Evolutionary conservation across 1,284 basidiomycete genomes (phyloP).

Genomic region (Waitea zeae): DNA sequence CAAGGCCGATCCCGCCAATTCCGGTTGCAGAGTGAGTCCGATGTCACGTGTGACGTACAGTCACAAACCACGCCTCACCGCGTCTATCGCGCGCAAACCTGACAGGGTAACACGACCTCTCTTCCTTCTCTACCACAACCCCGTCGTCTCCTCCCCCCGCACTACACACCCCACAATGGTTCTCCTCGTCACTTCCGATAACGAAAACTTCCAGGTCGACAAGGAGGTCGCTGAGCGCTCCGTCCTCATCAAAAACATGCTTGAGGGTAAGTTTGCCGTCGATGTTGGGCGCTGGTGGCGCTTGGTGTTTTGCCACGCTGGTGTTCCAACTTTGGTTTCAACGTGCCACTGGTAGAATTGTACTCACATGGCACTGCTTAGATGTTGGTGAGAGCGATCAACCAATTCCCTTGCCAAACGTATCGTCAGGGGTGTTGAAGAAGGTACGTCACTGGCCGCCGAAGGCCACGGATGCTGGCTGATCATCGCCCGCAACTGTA

Average conservation of each 20-base stretch:
- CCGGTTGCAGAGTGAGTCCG: too few species aligned
- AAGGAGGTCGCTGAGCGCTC: conserved; percentile 91
- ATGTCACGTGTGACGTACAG: too few species aligned
- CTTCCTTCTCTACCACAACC: too few species aligned
- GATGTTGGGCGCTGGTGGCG: too few species aligned
- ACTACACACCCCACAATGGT: conserved; percentile 31
- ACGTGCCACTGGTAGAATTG: conserved; percentile 3
- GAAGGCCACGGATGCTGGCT: background rate
- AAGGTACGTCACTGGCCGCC: conserved; percentile 38
- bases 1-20: too few species aligned
- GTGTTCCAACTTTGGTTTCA: conserved; percentile 2
- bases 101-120: too few species aligned
- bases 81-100: too few species aligned
- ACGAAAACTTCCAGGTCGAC: conserved; percentile 88
- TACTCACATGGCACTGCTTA: conserved; percentile 17
- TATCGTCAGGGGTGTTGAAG: conserved; percentile 90
- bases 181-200: conserved; percentile 82
- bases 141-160: conserved; percentile 7
- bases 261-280: too few species aligned
- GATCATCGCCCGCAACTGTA: conserved; percentile 3
- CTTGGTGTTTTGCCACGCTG: too few species aligned
- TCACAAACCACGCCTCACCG: too few species aligned
- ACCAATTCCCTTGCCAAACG: conserved; percentile 93
- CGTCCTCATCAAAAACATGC: conserved; percentile 98
- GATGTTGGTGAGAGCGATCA: conserved; percentile 89